Base-by-base conservation (phyloP, 2,329 filamentous ascomycete species). In the Pseudogymnoascus verrucosus region DNA sequence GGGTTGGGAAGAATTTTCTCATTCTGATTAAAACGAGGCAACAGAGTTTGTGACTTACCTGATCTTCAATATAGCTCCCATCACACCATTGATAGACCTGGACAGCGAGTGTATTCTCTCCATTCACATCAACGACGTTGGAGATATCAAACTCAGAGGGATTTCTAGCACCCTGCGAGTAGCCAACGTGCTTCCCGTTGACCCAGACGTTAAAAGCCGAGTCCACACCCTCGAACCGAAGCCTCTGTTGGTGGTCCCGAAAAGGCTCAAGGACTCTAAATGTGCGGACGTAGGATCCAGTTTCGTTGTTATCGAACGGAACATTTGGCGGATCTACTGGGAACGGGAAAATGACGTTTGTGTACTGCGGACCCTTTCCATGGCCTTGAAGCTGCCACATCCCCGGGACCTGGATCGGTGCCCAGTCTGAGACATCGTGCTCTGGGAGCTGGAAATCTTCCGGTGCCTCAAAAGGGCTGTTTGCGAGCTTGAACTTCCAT, bases 141-240 rank as follows among this genome's bases (percentile, higher is more conserved):
- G 81, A 81, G 14, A 86, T 75, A 64, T 85, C 83, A 66, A 85
- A 85, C 65, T 86, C 83, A 2, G 80, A 78, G 1, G 83, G 79
- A 66, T 85, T 85, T 31, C 83, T 76, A 31, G 79, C 80, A 14
- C 82, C 83, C 68, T 85, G 82, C 23, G 79, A 80, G 69, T 85
- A 85, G 6, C 83, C 83, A 11, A 84, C 75, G 64, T 80, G 74
- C 60, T 77, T 74, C 0, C 81, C 82, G 67, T 86, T 85, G 2
- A 86, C 71, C 77, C 78, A 85, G 5, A 85, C 74, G 70, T 84
- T 81, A 66, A 82, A 85, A 0, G 82, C 78, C 64, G 80, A 80
- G 65, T 85, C 83, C 1, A 85, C 83, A 1, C 83, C 83, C 64
- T 85, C 83, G 63, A 84, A 85, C 26, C 83, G 74, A 8, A 85